Base-by-base conservation (phyloP, 176 grass and related monocot species). In the Oryza meyeriana region DNA sequence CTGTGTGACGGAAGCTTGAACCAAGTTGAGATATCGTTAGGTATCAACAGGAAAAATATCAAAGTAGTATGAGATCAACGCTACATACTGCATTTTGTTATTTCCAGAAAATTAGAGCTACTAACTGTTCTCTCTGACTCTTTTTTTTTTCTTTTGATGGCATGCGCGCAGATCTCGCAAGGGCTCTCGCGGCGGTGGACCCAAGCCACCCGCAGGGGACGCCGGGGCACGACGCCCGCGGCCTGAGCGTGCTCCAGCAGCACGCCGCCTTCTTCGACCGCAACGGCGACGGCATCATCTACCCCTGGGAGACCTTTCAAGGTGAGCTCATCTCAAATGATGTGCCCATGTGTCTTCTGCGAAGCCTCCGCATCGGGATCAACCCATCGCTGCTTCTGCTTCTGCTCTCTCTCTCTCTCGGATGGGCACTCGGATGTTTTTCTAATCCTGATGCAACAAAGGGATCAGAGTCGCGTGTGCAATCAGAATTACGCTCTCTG, bases 191-290 rank as follows among this genome's bases (percentile, higher is more conserved):
- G 13, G 91, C 91, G 5, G 87, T 90, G 61, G 91, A 93, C 82
- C 70, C 87, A 65, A 87, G 84, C 81, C 80, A 90, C 40, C 91
- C 87, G 25, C 22, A 87, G 31, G 91, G 91, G 10, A 93, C 84
- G 28, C 55, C 31, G 20, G 84, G 72, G 7, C 66, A 77, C 39
- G 88, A 93, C 74, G 35, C 61, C 71, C 66, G 72, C 22, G 79
- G 82, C 8, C 67, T 90, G 77, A 93, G 81, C 39, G 91, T 93
- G 72, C 79, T 94, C 32, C 92, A 94, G 87, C 88, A 94, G 71
- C 92, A 94, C 81, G 92, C 30, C 0, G 62, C 92, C 65, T 94
- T 94, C 86, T 94, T 94, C 81, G 89, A 94, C 80, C 66, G 80
- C 75, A 87, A 91, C 57, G 89, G 87, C 50, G 79, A 91, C 81